These are phyloP conservation scores for Saturnispora zaruensis DNA, from an alignment of 805 yeast species.

Conservation along the genomic window DNA sequence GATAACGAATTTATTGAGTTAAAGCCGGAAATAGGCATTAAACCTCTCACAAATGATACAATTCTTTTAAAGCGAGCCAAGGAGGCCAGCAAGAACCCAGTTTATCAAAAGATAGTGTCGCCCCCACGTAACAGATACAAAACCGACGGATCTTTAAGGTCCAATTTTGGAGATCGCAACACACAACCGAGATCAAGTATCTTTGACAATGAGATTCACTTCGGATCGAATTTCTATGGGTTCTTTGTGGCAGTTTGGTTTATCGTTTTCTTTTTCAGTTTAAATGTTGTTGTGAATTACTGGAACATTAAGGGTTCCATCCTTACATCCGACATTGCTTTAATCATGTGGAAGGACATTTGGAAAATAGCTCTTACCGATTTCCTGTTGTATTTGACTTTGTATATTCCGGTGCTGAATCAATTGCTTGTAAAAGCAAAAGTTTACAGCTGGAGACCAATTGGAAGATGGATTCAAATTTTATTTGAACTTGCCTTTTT, in stretches of 20 bases:
- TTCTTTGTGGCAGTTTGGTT: conserved; percentile 78
- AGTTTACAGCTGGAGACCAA: conserved; percentile 46
- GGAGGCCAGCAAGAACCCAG: background rate
- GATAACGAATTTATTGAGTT: background rate
- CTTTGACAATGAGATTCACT: conserved; percentile 42
- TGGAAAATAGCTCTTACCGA: conserved; percentile 67
- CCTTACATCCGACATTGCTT: conserved; percentile 45
- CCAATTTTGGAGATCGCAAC: conserved; percentile 47
- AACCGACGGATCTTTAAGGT: conserved; percentile 32
- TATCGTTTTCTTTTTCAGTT: conserved; percentile 44
- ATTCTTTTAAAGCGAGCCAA: no score
- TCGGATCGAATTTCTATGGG: conserved; percentile 57
- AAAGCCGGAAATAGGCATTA: background rate
- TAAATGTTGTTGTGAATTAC: conserved; percentile 47
- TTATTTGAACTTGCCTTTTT: conserved; percentile 47
- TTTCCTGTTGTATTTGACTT: conserved; percentile 58
- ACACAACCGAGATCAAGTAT: conserved; percentile 39
- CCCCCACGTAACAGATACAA: conserved; percentile 14
- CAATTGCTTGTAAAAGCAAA: conserved; percentile 46
- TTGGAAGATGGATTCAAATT: conserved; percentile 59
- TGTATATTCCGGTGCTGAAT: conserved; percentile 50
- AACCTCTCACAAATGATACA: background rate
- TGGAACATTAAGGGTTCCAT: conserved; percentile 37
- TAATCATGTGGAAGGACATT: conserved; percentile 52
- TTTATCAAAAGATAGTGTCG: background rate